A percentile compares a stretch with the other conserved stretches of the same genome.
Conservation (phyloP, 2,329 filamentous ascomycete genomes). For the Nothopassalora personata region DNA sequence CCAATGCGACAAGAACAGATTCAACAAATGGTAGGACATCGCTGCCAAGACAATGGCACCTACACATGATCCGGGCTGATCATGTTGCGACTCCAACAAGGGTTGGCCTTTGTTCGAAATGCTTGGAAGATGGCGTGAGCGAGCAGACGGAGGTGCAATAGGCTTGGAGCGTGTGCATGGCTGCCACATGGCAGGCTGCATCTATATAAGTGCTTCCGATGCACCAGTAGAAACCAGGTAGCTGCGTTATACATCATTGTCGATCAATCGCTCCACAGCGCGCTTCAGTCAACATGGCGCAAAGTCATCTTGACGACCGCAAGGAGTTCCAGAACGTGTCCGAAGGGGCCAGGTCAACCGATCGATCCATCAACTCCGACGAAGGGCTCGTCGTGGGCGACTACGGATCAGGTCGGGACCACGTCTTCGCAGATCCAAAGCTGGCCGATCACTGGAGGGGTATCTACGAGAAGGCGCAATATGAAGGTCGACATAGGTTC, state of each 20-base stretch:
- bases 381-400: conserved; percentile 14
- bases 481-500: conserved; percentile 48
- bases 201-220: not conserved
- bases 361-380: conserved; percentile 8
- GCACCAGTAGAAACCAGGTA: not conserved
- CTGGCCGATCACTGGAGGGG: conserved; percentile 51
- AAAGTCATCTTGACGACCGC: not conserved
- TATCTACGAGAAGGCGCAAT: conserved; percentile 51
- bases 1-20: not conserved
- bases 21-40: not conserved
- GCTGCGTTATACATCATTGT: no score
- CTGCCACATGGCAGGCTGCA: conserved; percentile 2
- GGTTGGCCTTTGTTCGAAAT: not conserved
- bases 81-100: not conserved
- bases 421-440: conserved; percentile 46
- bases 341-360: not conserved
- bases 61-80: not conserved
- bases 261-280: no score
- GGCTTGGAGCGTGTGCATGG: not conserved
- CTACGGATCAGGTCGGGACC: conserved; percentile 15
- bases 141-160: not conserved
- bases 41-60: not conserved
- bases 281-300: not conserved
- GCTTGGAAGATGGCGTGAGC: not conserved
- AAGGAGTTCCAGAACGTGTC: not conserved